Percentiles rank a stretch among this genome's conserved stretches.
Evolutionary conservation across 371 early-diverging fungal species (phyloP).

Genomic region (Vairimorpha ceranae): DNA sequence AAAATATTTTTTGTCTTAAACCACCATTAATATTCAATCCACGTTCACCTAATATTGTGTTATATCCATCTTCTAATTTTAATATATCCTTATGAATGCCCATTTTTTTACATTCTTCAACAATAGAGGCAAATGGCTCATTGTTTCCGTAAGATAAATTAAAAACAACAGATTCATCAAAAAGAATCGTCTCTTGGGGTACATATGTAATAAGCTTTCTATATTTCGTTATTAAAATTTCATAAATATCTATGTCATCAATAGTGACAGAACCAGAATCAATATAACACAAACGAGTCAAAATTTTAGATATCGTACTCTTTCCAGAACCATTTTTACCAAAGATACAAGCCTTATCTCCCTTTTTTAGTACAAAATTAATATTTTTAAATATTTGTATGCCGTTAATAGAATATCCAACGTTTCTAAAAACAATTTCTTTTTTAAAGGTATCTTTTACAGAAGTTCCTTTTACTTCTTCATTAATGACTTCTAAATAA

Average conservation of each 20-base stretch:
- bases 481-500: conserved; percentile 26
- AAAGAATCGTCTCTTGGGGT: conserved; percentile 38
- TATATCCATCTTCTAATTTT: conserved; percentile 66
- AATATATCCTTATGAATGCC: conserved; percentile 37
- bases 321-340: conserved; percentile 98
- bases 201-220: conserved; percentile 46
- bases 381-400: conserved; percentile 70
- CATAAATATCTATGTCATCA: conserved; percentile 42
- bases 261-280: conserved; percentile 53
- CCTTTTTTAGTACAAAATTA: conserved; percentile 65
- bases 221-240: conserved; percentile 14
- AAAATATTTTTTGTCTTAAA: conserved; percentile 49
- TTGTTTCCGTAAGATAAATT: conserved; percentile 42
- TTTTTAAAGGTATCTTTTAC: conserved; percentile 3
- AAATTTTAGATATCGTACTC: conserved; percentile 72
- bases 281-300: conserved; percentile 64
- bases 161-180: conserved; percentile 36
- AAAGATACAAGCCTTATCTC: conserved; percentile 66
- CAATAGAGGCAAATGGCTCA: neutral
- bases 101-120: conserved; percentile 27
- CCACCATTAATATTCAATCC: conserved; percentile 55
- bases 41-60: conserved; percentile 23
- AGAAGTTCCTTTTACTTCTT: neutral
- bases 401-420: neutral
- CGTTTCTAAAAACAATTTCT: conserved; percentile 10